These are phyloP conservation scores for Selaginella tamariscina DNA, from an alignment of 75 land plant genomes.

Conservation along the genomic window DNA sequence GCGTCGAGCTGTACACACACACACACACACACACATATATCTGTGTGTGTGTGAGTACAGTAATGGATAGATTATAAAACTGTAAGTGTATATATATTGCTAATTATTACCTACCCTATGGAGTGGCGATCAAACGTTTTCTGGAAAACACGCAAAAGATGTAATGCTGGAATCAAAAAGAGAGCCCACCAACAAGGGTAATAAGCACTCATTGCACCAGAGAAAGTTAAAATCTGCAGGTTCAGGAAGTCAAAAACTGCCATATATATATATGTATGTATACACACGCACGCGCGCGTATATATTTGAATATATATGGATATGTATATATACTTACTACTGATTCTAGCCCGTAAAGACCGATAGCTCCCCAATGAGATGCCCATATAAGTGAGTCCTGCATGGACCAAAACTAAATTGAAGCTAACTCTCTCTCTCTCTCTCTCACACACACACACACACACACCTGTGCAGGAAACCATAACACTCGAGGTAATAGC, in stretches of 20 bases:
- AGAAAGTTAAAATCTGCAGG: background rate
- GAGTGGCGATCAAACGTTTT: conserved; percentile 17
- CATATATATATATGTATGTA: too few relatives aligned
- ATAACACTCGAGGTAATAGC: conserved; percentile 46
- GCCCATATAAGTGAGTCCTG: conserved; percentile 22
- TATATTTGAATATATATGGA: background rate
- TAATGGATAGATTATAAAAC: background rate
- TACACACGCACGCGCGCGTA: background rate
- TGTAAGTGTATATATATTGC: background rate
- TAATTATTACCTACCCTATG: conserved; percentile 6
- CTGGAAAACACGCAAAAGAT: conserved; percentile 15
- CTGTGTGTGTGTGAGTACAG: too few relatives aligned
- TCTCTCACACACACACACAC: background rate
- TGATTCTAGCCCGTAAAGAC: conserved; percentile 16
- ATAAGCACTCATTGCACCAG: conserved; percentile 23
- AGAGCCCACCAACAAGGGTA: conserved; percentile 24
- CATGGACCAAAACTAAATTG: background rate
- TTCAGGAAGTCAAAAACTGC: background rate
- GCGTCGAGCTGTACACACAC: too few relatives aligned
- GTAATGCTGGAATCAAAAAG: conserved; percentile 20
- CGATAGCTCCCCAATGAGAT: conserved; percentile 24
- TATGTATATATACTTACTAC: conserved; percentile 9
- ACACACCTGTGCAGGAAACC: conserved; percentile 8
- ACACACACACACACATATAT: too few relatives aligned
- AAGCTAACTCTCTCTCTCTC: background rate